Base-by-base conservation (phyloP, 768 basidiomycete genomes). In the Pleurotus sapidus region DNA sequence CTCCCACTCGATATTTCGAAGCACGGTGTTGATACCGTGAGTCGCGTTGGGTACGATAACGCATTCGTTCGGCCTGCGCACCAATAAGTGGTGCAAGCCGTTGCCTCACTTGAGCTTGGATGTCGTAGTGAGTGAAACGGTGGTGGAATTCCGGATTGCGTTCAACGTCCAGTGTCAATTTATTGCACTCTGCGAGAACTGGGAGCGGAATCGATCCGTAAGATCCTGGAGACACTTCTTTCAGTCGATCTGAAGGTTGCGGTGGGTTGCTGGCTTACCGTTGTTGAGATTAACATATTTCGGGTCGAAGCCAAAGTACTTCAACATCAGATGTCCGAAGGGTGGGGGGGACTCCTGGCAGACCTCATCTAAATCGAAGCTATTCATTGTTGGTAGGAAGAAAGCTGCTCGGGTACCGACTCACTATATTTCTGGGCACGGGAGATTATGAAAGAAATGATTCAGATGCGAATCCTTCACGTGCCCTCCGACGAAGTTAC, bases 1-100 rank as follows among this genome's bases (percentile, higher is more conserved):
- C 24, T 77, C 67, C 87, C 85, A 89, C 45, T 75, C 70, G 20
- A 91, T 72, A 63, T 89, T 89, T 46, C 74, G 69, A 47, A 88
- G 64, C 39, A 90, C 72, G 6, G 83, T 89, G 57, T 83, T 82
- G 40, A 91, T 62, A 1, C 82, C 86, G 61, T 77, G 75, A 0
- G 83, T 80, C 0, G 84, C 76, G 63, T 87, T 88, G 0, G 78
- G 70, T 1, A 84, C 77, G 15, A 81, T 63, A 48, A 85, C 83
- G 12, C 78, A 73, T 24, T 80, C 75, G 11, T 84, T 84, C 81
- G 9, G 63, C 18, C 0, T 72, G 61, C 4, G 75, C 70, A 5
- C 80, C 83, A 14, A 81, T 75, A 14, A 84, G 66, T 46, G 78
- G 64, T 0, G 84, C 81, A 4, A 86, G 65, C 25, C 74, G 74